phyloP scores from a whole-genome alignment of 2,329 filamentous ascomycete genomes.

The Hypoxylon sp. region DNA sequence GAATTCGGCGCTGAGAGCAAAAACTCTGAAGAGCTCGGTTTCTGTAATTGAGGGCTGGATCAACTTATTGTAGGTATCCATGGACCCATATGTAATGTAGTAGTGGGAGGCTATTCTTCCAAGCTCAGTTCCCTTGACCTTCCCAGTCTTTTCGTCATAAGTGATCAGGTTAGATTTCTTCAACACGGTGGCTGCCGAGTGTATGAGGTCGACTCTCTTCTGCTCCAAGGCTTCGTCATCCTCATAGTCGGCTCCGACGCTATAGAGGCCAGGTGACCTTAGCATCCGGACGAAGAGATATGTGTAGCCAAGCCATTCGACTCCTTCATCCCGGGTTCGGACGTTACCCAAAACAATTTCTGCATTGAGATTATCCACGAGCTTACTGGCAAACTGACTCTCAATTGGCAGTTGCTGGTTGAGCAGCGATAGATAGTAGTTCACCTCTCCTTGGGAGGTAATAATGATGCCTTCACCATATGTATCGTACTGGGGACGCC shows the following conservation, averaged over 20 bases:
- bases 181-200: constrained; percentile 89
- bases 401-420: constrained; percentile 99
- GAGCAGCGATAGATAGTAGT: constrained; percentile 95
- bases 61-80: constrained; percentile 96
- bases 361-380: constrained; percentile 96
- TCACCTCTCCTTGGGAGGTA: constrained; percentile 92
- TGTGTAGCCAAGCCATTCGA: constrained; percentile 99
- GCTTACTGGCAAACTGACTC: constrained; percentile 91
- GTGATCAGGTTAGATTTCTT: constrained; percentile 91
- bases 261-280: constrained; percentile 92
- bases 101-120: constrained; percentile 97
- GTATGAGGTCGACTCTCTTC: constrained; percentile 96
- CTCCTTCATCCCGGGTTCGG: constrained; percentile 90
- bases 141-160: constrained; percentile 94
- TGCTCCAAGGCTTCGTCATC: constrained; percentile 93
- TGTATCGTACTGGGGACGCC: constrained; percentile 95
- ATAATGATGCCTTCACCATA: constrained; percentile 99
- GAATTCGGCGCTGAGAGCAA: constrained; percentile 96
- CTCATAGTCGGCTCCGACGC: constrained; percentile 95
- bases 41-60: constrained; percentile 93
- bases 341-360: constrained; percentile 96
- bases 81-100: constrained; percentile 96
- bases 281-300: constrained; percentile 99
- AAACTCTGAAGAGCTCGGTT: constrained; percentile 96
- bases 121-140: constrained; percentile 90